Conservation (phyloP, 805 yeast species). For the Ogataea philodendri region DNA sequence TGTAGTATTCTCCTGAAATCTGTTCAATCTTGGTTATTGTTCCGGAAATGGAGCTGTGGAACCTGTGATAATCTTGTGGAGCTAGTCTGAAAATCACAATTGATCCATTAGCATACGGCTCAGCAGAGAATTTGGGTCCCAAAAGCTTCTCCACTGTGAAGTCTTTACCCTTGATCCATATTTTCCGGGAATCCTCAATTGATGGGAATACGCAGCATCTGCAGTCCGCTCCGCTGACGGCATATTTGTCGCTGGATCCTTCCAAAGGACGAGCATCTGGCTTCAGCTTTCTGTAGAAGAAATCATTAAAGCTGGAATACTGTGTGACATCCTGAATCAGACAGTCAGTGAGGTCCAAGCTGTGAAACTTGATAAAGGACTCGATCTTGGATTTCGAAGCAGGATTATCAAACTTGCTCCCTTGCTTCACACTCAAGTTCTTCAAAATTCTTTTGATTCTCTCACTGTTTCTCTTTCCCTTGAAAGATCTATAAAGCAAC, state of each 20-base stretch:
- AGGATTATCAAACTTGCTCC: slow-evolving; percentile 75
- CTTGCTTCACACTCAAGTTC: slow-evolving; percentile 75
- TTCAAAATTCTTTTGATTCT: slow-evolving; percentile 60
- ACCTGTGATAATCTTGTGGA: slow-evolving; percentile 95
- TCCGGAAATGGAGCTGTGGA: slow-evolving; percentile 87
- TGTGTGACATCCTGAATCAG: slow-evolving; percentile 42
- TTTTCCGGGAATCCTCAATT: slow-evolving; percentile 57
- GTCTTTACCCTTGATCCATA: slow-evolving; percentile 88
- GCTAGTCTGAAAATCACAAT: slow-evolving; percentile 85
- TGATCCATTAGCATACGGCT: slow-evolving; percentile 49
- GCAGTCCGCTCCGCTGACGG: slow-evolving; percentile 84
- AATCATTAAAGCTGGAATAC: slow-evolving; percentile 79
- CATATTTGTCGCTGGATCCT: slow-evolving; percentile 48
- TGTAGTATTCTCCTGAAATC: slow-evolving; percentile 88
- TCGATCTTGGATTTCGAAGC: slow-evolving; percentile 63
- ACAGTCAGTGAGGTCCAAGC: slow-evolving; percentile 74
- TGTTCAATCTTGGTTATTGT: slow-evolving; percentile 58
- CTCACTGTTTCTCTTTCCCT: slow-evolving; percentile 40
- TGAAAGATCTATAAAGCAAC: slow-evolving; percentile 72
- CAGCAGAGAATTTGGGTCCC: slow-evolving; percentile 37
- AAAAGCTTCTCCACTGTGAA: slow-evolving; percentile 63
- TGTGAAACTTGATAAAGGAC: slow-evolving; percentile 79
- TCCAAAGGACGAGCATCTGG: slow-evolving; percentile 73
- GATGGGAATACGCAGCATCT: slow-evolving; percentile 69
- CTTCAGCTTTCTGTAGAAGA: slow-evolving; percentile 76